phyloP scores from a whole-genome alignment of 2,329 filamentous ascomycete species.

The Cladosporium sp. region DNA sequence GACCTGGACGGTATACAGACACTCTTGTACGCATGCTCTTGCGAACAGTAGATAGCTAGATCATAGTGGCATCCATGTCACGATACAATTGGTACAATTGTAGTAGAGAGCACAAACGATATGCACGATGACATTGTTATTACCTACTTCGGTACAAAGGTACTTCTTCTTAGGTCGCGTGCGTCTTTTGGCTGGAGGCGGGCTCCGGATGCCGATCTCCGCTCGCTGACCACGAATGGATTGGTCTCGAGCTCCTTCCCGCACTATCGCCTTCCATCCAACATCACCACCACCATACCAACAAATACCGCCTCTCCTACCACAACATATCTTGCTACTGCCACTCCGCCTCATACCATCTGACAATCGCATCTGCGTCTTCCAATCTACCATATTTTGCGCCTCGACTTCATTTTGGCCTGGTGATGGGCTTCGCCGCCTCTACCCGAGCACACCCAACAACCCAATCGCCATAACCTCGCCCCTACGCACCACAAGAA shows the following conservation, averaged over 20 bases:
- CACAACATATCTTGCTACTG: background rate
- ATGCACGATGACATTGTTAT: background rate
- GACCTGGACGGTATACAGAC: too few species aligned
- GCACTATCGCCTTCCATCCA: background rate
- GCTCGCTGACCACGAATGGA: background rate
- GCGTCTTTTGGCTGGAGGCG: background rate
- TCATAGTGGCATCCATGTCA: too few species aligned
- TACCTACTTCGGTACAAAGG: background rate
- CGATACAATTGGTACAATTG: too few species aligned
- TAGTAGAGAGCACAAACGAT: too few species aligned
- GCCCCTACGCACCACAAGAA: background rate
- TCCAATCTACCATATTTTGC: background rate
- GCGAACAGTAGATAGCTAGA: too few species aligned
- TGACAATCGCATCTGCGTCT: background rate
- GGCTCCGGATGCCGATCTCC: background rate
- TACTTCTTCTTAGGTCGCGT: background rate
- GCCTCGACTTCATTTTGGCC: background rate
- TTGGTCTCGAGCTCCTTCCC: background rate
- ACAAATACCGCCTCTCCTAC: background rate
- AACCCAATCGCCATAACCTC: background rate
- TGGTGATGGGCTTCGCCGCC: slow-evolving; percentile 7
- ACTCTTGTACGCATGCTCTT: too few species aligned
- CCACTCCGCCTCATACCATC: too few species aligned
- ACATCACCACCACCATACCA: background rate
- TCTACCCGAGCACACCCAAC: background rate